A percentile compares a stretch with the other conserved stretches of the same genome.
Evolutionary conservation across 2,329 filamentous ascomycete genomes (phyloP).

Genomic region (Fusarium dlaminii): DNA sequence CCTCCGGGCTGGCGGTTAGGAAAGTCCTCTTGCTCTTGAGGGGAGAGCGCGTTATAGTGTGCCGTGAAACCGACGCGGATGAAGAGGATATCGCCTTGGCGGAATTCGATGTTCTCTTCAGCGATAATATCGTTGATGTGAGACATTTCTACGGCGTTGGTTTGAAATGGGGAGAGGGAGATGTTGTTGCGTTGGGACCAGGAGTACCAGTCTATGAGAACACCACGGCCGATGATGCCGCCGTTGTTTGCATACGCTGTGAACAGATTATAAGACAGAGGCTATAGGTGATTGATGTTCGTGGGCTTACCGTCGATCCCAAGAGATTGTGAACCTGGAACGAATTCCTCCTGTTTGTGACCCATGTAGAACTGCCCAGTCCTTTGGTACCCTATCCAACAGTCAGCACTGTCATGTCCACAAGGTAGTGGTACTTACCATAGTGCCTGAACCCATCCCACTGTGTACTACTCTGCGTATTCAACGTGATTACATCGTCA

Average conservation of each 20-base stretch:
- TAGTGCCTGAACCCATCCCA: neutral
- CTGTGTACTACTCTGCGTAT: neutral
- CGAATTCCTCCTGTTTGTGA: neutral
- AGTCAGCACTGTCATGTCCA: neutral
- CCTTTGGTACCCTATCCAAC: neutral
- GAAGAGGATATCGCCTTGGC: neutral
- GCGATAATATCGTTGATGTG: neutral
- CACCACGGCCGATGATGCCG: neutral
- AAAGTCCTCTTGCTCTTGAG: neutral
- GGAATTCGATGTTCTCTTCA: neutral
- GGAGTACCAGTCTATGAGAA: neutral
- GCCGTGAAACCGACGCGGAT: neutral
- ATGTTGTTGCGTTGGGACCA: neutral
- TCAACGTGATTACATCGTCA: neutral
- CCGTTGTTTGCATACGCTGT: neutral
- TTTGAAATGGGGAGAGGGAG: neutral
- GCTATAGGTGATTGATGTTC: rapidly evolving
- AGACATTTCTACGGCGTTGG: neutral
- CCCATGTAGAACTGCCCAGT: neutral
- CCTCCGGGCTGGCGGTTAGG: neutral
- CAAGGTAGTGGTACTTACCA: neutral
- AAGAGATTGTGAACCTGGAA: neutral
- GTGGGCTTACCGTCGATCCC: neutral
- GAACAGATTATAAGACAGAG: neutral
- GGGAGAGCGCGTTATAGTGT: neutral